A percentile compares a stretch with the other conserved stretches of the same genome.
Conservation (phyloP, 148 eudicot genomes). For the Rhododendron kiyosumense region DNA sequence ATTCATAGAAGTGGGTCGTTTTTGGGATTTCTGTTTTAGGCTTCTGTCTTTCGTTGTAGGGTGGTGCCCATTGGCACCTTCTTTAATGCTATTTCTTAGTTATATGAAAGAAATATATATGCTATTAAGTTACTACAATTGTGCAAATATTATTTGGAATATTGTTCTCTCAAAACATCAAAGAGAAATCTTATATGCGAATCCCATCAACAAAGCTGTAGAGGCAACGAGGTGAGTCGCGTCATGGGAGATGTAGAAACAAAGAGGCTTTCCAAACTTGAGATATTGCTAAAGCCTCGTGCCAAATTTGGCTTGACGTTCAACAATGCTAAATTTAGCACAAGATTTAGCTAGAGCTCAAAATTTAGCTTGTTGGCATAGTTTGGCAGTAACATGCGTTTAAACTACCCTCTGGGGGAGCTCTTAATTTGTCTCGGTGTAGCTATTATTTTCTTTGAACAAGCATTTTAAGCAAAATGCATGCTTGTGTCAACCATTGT, state of each 20-base stretch:
- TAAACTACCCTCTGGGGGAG: not conserved
- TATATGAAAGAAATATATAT: not conserved
- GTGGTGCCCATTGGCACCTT: not conserved
- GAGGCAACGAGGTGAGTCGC: not conserved
- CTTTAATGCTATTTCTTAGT: not conserved
- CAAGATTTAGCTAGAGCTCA: not conserved
- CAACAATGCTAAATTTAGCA: not conserved
- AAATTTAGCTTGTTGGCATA: not conserved
- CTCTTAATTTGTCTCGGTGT: not conserved
- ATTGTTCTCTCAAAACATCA: not conserved
- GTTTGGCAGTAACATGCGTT: not conserved
- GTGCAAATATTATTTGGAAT: not conserved
- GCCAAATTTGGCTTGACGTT: not conserved
- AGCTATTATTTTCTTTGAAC: not conserved
- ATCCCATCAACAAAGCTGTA: not conserved
- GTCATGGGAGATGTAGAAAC: not conserved
- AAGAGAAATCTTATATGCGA: not conserved
- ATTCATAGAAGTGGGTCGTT: too few species aligned
- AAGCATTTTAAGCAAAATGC: not conserved
- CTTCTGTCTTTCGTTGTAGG: not conserved
- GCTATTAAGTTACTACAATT: not conserved
- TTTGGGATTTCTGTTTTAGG: not conserved
- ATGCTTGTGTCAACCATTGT: not conserved
- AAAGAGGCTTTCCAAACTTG: not conserved
- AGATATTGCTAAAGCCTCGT: not conserved